These are phyloP conservation scores for Chlorella sp. DNA, from an alignment of 139 green algal genomes.

Conservation along the genomic window DNA sequence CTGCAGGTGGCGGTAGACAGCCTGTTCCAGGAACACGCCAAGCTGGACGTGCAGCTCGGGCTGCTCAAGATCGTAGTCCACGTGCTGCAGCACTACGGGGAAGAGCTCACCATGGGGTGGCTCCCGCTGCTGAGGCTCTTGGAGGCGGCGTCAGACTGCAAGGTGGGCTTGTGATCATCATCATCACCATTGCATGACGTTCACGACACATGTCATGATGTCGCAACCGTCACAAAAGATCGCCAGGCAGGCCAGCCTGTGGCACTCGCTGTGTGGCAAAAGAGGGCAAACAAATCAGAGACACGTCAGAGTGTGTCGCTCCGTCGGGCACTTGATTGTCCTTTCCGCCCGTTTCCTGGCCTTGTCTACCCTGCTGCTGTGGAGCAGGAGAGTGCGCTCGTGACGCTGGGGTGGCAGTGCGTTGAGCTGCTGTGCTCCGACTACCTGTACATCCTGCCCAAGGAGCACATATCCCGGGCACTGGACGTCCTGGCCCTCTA, in stretches of 20 bases:
- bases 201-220: too few species aligned
- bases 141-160: conserved; percentile 54
- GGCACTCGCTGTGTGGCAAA: too few species aligned
- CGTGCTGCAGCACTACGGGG: conserved; percentile 71
- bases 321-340: too few species aligned
- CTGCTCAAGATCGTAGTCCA: conserved; percentile 64
- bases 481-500: conserved; percentile 66
- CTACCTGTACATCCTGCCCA: conserved; percentile 57
- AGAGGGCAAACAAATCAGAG: too few species aligned
- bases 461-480: conserved; percentile 33
- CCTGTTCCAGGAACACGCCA: conserved; percentile 45
- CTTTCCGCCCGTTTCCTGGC: too few species aligned
- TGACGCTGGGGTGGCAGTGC: conserved; percentile 65
- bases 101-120: conserved; percentile 69
- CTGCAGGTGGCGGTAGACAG: conserved; percentile 51
- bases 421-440: conserved; percentile 59
- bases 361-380: too few species aligned
- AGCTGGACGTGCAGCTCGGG: conserved; percentile 61
- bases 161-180: too few species aligned
- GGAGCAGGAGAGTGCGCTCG: conserved; percentile 27
- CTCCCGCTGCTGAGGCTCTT: conserved; percentile 70
- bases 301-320: too few species aligned
- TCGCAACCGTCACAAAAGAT: too few species aligned
- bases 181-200: too few species aligned
- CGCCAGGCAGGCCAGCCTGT: too few species aligned